A percentile compares a stretch with the other conserved stretches of the same genome.
These are phyloP conservation scores for Fomitiporia mediterranea DNA, from an alignment of 1,284 basidiomycete genomes.

Conservation along the genomic window DNA sequence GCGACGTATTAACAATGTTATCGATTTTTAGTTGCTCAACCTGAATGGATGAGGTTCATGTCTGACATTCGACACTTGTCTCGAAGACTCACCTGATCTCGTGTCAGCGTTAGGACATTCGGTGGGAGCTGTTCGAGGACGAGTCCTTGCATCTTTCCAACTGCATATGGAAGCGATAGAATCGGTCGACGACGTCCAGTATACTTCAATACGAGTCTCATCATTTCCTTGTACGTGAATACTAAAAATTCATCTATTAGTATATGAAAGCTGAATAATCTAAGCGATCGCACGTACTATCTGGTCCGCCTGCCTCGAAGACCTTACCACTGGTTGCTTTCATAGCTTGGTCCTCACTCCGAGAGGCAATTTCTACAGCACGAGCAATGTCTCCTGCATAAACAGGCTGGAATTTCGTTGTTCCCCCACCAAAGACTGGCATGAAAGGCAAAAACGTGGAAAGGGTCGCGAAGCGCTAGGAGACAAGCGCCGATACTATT, in stretches of 20 bases:
- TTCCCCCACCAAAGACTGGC: constrained; percentile 68
- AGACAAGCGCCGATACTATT: background rate
- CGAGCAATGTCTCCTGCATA: constrained; percentile 62
- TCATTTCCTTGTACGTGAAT: constrained; percentile 59
- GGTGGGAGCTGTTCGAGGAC: constrained; percentile 57
- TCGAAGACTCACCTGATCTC: constrained; percentile 47
- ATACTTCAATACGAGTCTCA: constrained; percentile 55
- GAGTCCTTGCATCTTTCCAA: constrained; percentile 58
- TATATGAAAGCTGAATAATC: background rate
- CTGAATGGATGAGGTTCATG: constrained; percentile 29
- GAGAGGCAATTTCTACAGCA: constrained; percentile 53
- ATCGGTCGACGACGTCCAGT: constrained; percentile 49
- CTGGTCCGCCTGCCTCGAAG: constrained; percentile 66
- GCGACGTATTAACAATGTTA: constrained; percentile 45
- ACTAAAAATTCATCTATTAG: constrained; percentile 34
- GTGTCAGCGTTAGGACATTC: constrained; percentile 63
- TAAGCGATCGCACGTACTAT: constrained; percentile 47
- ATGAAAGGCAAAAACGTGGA: constrained; percentile 59
- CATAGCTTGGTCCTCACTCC: constrained; percentile 37
- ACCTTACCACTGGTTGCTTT: constrained; percentile 47
- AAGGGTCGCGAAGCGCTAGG: constrained; percentile 55
- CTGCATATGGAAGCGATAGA: constrained; percentile 53
- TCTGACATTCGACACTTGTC: background rate
- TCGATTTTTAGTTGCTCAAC: constrained; percentile 56
- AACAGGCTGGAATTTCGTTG: constrained; percentile 62